Conservation (phyloP, 371 early-diverging fungal species). For the Globomyces sp. region DNA sequence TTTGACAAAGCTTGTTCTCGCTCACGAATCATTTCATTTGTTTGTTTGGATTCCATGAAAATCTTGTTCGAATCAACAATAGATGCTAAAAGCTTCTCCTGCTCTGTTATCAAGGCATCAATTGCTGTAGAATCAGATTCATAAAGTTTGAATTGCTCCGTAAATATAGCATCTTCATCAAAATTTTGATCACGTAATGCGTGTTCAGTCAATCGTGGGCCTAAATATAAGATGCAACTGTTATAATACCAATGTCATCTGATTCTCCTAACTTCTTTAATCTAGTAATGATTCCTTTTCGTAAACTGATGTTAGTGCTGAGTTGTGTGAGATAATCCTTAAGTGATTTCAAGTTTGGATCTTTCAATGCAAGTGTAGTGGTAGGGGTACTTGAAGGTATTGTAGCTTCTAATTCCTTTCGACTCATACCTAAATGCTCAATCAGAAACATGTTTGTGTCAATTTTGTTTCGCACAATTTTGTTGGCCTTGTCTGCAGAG, state of each 20-base stretch:
- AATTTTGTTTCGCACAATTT: conserved; percentile 61
- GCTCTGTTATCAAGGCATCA: conserved; percentile 60
- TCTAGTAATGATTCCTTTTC: conserved; percentile 56
- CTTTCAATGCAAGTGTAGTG: conserved; percentile 44
- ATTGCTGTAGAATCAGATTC: conserved; percentile 56
- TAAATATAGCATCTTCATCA: conserved; percentile 57
- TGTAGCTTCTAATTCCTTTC: conserved; percentile 47
- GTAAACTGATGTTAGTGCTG: conserved; percentile 46
- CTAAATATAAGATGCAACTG: too few species aligned
- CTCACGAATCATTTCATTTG: conserved; percentile 48
- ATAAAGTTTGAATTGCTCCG: conserved; percentile 63
- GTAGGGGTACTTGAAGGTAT: conserved; percentile 44
- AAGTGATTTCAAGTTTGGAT: conserved; percentile 51
- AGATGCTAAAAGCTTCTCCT: conserved; percentile 58
- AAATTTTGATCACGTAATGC: conserved; percentile 3
- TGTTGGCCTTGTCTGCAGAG: conserved; percentile 68
- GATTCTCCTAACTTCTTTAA: conserved; percentile 53
- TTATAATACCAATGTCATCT: conserved; percentile 63
- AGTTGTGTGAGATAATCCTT: conserved; percentile 53
- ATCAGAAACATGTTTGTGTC: conserved; percentile 63
- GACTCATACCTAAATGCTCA: conserved; percentile 47
- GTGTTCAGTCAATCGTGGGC: conserved; percentile 30
- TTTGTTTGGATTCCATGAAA: conserved; percentile 58
- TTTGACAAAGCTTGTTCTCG: conserved; percentile 68
- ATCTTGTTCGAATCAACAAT: conserved; percentile 59